Percentiles rank a stretch among this genome's conserved stretches.
phyloP scores from a whole-genome alignment of 345 rosid genomes.

The Hirschfeldia incana region DNA sequence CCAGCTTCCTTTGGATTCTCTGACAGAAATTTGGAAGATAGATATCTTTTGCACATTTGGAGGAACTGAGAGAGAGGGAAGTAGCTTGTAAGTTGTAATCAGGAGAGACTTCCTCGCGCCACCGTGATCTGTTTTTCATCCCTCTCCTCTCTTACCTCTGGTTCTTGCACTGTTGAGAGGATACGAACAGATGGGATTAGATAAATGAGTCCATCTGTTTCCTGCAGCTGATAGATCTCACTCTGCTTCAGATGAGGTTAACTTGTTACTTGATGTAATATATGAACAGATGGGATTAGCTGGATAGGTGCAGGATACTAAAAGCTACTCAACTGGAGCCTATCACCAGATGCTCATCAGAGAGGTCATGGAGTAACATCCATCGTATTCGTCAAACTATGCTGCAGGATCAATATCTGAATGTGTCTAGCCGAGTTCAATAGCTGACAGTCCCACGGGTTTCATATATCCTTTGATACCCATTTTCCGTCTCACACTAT shows the following conservation, averaged over 20 bases:
- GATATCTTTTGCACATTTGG: too few species aligned
- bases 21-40: too few species aligned
- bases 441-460: slow-evolving; percentile 30
- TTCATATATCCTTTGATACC: slow-evolving; percentile 29
- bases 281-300: slow-evolving; percentile 54
- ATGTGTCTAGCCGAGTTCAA: slow-evolving; percentile 25
- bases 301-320: slow-evolving; percentile 22
- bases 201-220: slow-evolving; percentile 50
- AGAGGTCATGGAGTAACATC: too few species aligned
- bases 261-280: slow-evolving; percentile 50
- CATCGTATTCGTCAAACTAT: background rate
- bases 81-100: slow-evolving; percentile 69
- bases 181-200: slow-evolving; percentile 19
- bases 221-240: slow-evolving; percentile 68
- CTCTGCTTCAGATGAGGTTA: slow-evolving; percentile 47
- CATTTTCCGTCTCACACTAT: slow-evolving; percentile 39
- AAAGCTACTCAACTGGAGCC: slow-evolving; percentile 9
- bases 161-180: too few species aligned
- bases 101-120: slow-evolving; percentile 29
- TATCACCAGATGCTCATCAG: background rate
- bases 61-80: slow-evolving; percentile 19
- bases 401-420: slow-evolving; percentile 16
- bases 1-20: slow-evolving; percentile 95
- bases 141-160: too few species aligned
- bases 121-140: too few species aligned